phyloP scores from a whole-genome alignment of 768 basidiomycete species.

The Pisolithus microcarpus region DNA sequence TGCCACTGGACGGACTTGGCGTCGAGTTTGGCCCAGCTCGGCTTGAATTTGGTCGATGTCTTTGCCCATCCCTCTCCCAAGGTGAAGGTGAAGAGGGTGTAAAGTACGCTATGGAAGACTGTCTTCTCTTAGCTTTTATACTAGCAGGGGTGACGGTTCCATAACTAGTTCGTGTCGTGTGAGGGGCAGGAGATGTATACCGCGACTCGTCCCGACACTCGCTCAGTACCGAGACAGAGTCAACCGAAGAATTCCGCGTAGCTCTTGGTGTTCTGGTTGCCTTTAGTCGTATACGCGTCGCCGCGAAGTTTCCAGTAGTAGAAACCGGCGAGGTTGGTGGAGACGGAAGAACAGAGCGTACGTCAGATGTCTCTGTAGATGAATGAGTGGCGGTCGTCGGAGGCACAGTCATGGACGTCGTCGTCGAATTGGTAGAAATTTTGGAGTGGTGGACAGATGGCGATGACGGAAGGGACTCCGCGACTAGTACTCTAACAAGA shows the following conservation, averaged over 20 bases:
- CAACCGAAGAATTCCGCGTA: not conserved
- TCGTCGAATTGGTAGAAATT: no score
- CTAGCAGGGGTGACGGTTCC: not conserved
- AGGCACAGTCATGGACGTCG: no score
- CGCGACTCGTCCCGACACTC: conserved; percentile 5
- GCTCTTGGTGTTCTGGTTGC: not conserved
- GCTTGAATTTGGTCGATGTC: not conserved
- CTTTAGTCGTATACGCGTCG: conserved; percentile 12
- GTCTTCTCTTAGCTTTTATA: conserved; percentile 14
- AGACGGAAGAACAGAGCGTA: conserved; percentile 5
- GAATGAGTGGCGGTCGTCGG: no score
- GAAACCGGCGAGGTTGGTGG: conserved; percentile 16
- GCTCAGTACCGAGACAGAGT: not conserved
- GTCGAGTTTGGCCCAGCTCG: not conserved
- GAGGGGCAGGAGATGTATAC: not conserved
- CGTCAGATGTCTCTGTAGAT: not conserved
- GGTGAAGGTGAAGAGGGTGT: conserved; percentile 22
- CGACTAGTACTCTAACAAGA: no score
- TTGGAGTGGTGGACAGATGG: no score
- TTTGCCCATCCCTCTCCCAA: conserved; percentile 5
- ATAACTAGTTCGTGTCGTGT: not conserved
- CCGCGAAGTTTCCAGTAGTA: not conserved
- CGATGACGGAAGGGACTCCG: no score
- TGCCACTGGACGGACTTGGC: not conserved
- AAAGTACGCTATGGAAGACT: conserved; percentile 24